phyloP scores from a whole-genome alignment of 192 early-diverging fungal species.

The Rhizophlyctis rosea region DNA sequence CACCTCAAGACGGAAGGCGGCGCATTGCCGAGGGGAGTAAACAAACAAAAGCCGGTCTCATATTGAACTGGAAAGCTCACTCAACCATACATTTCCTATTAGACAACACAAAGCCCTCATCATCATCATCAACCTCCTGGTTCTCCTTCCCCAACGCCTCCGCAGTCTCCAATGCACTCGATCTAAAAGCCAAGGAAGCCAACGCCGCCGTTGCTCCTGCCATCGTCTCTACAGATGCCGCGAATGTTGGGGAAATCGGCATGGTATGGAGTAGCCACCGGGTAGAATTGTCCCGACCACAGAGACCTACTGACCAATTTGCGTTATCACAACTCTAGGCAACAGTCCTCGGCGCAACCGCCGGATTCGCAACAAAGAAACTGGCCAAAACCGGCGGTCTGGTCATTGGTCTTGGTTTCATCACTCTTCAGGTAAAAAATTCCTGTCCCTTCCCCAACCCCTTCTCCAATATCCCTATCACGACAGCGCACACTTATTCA shows the following conservation, averaged over 20 bases:
- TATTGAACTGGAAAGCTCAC: no score
- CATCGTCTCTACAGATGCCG: conserved; percentile 4
- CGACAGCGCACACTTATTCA: neutral
- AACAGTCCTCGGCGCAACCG: conserved; percentile 31
- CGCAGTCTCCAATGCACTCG: no score
- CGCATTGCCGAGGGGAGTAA: no score
- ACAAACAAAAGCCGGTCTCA: no score
- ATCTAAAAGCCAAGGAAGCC: neutral
- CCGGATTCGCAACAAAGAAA: conserved; percentile 44
- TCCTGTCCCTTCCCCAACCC: neutral
- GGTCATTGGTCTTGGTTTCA: conserved; percentile 34
- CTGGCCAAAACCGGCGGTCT: conserved; percentile 36
- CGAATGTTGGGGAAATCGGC: conserved; percentile 10
- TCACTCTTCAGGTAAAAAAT: conserved; percentile 24
- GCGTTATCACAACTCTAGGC: neutral
- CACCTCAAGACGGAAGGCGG: no score
- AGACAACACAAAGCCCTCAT: no score
- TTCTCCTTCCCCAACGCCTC: no score
- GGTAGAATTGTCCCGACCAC: neutral
- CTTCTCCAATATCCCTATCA: neutral
- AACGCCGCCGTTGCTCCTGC: neutral
- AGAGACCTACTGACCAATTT: neutral
- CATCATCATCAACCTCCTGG: no score
- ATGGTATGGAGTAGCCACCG: neutral
- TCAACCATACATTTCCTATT: no score